These are phyloP conservation scores for Ustilago lituana DNA, from an alignment of 1,284 basidiomycete genomes.

Conservation along the genomic window DNA sequence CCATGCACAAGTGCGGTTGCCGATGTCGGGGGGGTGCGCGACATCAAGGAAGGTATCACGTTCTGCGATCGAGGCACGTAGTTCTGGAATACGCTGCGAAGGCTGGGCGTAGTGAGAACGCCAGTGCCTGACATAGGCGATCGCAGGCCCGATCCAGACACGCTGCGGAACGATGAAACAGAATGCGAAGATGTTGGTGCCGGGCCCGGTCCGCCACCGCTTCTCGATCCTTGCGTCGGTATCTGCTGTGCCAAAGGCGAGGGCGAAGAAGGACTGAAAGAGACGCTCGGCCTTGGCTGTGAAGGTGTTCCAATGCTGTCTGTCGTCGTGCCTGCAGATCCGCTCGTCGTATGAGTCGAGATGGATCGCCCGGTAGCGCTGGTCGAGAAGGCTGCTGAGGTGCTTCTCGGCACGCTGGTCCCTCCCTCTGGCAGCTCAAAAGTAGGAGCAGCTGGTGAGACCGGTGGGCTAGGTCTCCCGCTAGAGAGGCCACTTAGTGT, in stretches of 20 bases:
- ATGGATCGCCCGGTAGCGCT: slow-evolving; percentile 12
- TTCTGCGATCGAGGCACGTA: slow-evolving; percentile 47
- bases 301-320: slow-evolving; percentile 9
- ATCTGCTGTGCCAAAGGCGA: slow-evolving; percentile 57
- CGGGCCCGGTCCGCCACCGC: slow-evolving; percentile 2
- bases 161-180: slow-evolving; percentile 23
- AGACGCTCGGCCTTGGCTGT: slow-evolving; percentile 36
- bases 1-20: slow-evolving; percentile 15
- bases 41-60: slow-evolving; percentile 21
- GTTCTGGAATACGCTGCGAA: slow-evolving; percentile 51
- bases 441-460: slow-evolving; percentile 19
- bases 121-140: slow-evolving; percentile 23
- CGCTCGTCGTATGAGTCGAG: slow-evolving; percentile 25
- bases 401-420: slow-evolving; percentile 14
- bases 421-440: slow-evolving; percentile 30
- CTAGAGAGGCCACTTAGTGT: slow-evolving; percentile 33
- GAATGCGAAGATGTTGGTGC: slow-evolving; percentile 12
- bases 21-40: slow-evolving; percentile 42
- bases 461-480: slow-evolving; percentile 27
- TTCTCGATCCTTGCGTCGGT: slow-evolving; percentile 24
- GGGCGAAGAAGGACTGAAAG: slow-evolving; percentile 55
- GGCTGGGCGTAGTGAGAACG: slow-evolving; percentile 26
- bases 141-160: slow-evolving; percentile 33
- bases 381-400: slow-evolving; percentile 15
- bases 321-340: not conserved